Percentiles rank a stretch among this genome's conserved stretches.
Evolutionary conservation across 2,329 filamentous ascomycete genomes (phyloP).

Genomic region (Cordyceps sp.): DNA sequence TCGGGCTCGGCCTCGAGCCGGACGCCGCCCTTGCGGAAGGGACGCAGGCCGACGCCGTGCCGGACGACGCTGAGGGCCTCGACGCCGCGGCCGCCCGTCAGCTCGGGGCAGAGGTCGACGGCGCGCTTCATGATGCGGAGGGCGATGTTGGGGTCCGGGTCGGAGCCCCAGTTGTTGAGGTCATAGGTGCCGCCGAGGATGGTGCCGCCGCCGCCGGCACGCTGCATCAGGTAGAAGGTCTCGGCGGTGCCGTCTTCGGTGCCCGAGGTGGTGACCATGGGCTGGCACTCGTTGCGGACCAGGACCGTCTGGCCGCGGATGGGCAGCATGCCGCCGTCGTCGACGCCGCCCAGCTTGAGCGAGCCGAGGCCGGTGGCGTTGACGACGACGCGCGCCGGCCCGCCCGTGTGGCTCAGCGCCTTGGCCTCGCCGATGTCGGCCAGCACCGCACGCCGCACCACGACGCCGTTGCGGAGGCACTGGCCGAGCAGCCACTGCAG

Average conservation of each 20-base stretch:
- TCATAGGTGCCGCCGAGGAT: slow-evolving; percentile 78
- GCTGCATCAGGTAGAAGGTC: slow-evolving; percentile 65
- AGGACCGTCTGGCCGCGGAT: slow-evolving; percentile 71
- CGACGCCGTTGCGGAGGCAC: slow-evolving; percentile 57
- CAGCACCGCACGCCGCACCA: slow-evolving; percentile 45
- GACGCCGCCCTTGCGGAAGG: slow-evolving; percentile 55
- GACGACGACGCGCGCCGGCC: slow-evolving; percentile 51
- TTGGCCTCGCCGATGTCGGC: slow-evolving; percentile 58
- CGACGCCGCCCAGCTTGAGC: slow-evolving; percentile 62
- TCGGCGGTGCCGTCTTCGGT: slow-evolving; percentile 61
- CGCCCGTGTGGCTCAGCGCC: slow-evolving; percentile 30
- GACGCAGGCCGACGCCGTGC: slow-evolving; percentile 69
- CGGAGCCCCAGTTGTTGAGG: slow-evolving; percentile 61
- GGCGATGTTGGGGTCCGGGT: slow-evolving; percentile 66
- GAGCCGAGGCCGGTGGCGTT: slow-evolving; percentile 77
- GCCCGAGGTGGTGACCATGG: slow-evolving; percentile 55
- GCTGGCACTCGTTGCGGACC: slow-evolving; percentile 59
- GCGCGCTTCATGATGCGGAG: slow-evolving; percentile 70
- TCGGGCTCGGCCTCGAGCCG: slow-evolving; percentile 45
- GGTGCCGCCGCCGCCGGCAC: slow-evolving; percentile 65
- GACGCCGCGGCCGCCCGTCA: slow-evolving; percentile 50
- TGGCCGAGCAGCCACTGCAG: slow-evolving; percentile 72
- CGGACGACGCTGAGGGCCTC: slow-evolving; percentile 59
- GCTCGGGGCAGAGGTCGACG: slow-evolving; percentile 44
- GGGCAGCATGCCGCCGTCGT: slow-evolving; percentile 57